Evolutionary conservation across 1,139 yeast species (phyloP), one percentile per base, ranked within the genome.

Genomic region (Saccharomycopsis crataegensis): DNA sequence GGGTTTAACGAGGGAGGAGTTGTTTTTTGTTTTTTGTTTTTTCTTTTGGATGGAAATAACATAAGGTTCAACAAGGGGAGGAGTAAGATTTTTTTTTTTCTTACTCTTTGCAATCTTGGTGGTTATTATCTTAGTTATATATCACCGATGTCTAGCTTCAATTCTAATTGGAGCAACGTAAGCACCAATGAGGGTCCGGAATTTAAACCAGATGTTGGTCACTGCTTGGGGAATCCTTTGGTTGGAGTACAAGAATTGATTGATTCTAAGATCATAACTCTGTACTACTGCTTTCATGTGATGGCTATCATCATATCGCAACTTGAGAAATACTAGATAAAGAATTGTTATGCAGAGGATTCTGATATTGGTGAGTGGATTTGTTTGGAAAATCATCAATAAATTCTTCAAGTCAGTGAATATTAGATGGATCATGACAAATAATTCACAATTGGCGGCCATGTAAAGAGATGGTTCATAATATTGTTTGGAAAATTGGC

Each of bases 361-460:
- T 43, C 42, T 46, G 7, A 50, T n/a, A 6, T 8, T n/a, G 16
- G 12, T 17, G n/a, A 22, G n/a, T 3, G 47, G 50, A 8, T 33
- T 9, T 6, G 33, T 50, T 12, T 46, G 31, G 43, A 41, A 46
- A 16, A 36, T 11, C 5, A 45, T 16, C 6, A 52, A 12, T 4
- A 43, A 17, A 31, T 46, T 38, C 42, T 40, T 46, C 14, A 51
- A 12, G 33, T 43, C 36, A 12, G 33, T 33, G 7, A 50, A 38
- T 9, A 56, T 28, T 17, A 56, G 34, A 37, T 54, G 57, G 11
- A 56, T 11, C 16, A 54, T 11, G 11, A 56, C 31, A 12, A 14
- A 41, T 11, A 56, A 22, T 42, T 56, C 58, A 16, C 41, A 41
- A 40, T 56, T 54, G 6, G 58, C 55, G n/a, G 58, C 57, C 5